Evolutionary conservation across 225 moss, liverwort and hornwort species (phyloP).

Genomic region (Sphagnum contortum): DNA sequence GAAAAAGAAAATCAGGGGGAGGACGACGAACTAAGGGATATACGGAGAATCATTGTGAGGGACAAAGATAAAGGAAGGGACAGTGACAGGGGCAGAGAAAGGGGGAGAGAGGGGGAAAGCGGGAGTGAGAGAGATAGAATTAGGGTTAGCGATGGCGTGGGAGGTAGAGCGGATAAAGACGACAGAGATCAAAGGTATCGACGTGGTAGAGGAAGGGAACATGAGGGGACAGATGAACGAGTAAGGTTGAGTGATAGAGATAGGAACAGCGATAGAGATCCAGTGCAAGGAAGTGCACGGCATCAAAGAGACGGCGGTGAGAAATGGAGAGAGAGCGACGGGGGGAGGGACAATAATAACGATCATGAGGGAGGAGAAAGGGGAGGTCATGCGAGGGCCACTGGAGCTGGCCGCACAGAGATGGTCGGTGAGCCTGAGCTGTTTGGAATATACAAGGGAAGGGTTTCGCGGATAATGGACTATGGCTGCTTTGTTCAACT

Average conservation of each 20-base stretch:
- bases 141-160: constrained; percentile 33
- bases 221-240: constrained; percentile 28
- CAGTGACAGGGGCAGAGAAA: constrained; percentile 4
- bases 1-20: constrained; percentile 17
- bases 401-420: neutral
- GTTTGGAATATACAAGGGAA: constrained; percentile 69
- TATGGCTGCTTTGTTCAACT: constrained; percentile 93
- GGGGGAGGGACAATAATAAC: constrained; percentile 21
- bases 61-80: constrained; percentile 15
- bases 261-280: constrained; percentile 14
- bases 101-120: neutral
- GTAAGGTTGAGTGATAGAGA: constrained; percentile 18
- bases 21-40: constrained; percentile 11
- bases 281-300: constrained; percentile 11
- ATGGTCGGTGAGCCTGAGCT: constrained; percentile 53
- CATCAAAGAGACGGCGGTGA: constrained; percentile 4
- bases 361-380: constrained; percentile 20
- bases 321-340: constrained; percentile 23
- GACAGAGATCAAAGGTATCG: constrained; percentile 13
- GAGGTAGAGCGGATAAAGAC: constrained; percentile 14
- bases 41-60: constrained; percentile 23
- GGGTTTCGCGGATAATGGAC: constrained; percentile 91
- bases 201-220: constrained; percentile 19
- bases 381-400: constrained; percentile 7
- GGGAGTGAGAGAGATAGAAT: constrained; percentile 11